Evolutionary conservation across 768 basidiomycete genomes (phyloP), one percentile per base, ranked within the genome.

Genomic region (Strobilomyces dryophilus): DNA sequence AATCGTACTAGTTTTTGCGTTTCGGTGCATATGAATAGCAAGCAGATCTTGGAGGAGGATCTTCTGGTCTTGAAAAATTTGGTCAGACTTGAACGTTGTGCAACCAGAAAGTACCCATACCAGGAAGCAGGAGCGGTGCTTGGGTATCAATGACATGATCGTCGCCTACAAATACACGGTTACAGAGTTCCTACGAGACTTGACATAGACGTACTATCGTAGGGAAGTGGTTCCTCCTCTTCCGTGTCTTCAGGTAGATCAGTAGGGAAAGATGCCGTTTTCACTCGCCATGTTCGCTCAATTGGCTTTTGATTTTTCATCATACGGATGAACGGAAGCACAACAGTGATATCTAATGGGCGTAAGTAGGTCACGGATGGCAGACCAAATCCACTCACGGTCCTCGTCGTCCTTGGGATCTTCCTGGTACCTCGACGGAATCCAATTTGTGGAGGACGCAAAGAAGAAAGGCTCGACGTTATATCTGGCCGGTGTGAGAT

Each of bases 381-480:
- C 76, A 73, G 18, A 75, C 47, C 43, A 50, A 48, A 24, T 55
- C 37, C 18, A 72, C 82, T 60, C 61, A 84, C 81, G 83, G 68
- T 85, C 83, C 57, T 67, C 54, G 0, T 66, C 65, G 21, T 62
- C 53, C 20, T 62, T 55, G 2, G 76, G 65, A 39, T 78, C 78
- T 60, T 84, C 83, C 55, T 83, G 76, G 40, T 79, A 87, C 49
- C 82, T 78, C 1, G 82, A 81, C 0, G 84, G 85, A 44, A 85
- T 87, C 83, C 82, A 84, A 56, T 81, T 84, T 14, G 77, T 62
- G 0, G 82, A 79, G 1, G 82, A 83, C 0, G 82, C 79, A 60
- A 83, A 85, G 61, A 80, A 84, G 68, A 84, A 84, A 1, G 83
- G 83, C 54, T 84, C 83, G 37, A 84, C 74, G 51, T 76, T 75